phyloP scores from a whole-genome alignment of 176 grass and related monocot genomes.

The Pontederia paniculata region DNA sequence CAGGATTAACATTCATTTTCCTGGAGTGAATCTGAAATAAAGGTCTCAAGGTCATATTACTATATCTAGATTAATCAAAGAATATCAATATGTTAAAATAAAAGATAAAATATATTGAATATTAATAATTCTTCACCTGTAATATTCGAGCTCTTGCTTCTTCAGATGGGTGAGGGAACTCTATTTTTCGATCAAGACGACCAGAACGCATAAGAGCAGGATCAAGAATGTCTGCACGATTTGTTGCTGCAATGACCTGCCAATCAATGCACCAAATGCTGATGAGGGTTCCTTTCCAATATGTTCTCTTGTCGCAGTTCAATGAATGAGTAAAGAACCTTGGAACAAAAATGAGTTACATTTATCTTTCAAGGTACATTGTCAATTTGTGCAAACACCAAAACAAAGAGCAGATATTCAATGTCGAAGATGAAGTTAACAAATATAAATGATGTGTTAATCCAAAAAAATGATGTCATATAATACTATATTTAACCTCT shows the following conservation, averaged over 20 bases:
- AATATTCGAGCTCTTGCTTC: constrained; percentile 86
- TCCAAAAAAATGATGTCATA: too few relatives aligned
- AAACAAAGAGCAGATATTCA: too few relatives aligned
- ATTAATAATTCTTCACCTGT: constrained; percentile 32
- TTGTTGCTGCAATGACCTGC: constrained; percentile 91
- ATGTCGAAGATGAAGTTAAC: too few relatives aligned
- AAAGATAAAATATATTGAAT: too few relatives aligned
- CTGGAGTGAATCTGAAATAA: constrained; percentile 67
- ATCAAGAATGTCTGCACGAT: constrained; percentile 83
- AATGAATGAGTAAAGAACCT: too few relatives aligned
- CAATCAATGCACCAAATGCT: neutral
- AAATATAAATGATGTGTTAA: too few relatives aligned
- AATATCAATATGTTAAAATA: neutral
- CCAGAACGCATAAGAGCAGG: constrained; percentile 90
- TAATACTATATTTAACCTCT: too few relatives aligned
- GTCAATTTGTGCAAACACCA: too few relatives aligned
- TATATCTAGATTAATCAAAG: neutral
- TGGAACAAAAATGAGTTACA: too few relatives aligned
- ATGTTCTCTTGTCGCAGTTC: too few relatives aligned
- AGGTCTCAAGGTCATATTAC: neutral
- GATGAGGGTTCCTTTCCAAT: neutral
- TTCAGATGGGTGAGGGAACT: constrained; percentile 84
- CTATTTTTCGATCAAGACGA: constrained; percentile 84
- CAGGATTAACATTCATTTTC: constrained; percentile 87
- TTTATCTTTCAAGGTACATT: too few relatives aligned